A percentile compares a stretch with the other conserved stretches of the same genome.
Conservation (phyloP, 2,329 filamentous ascomycete genomes). For the Rosellinia necatrix region DNA sequence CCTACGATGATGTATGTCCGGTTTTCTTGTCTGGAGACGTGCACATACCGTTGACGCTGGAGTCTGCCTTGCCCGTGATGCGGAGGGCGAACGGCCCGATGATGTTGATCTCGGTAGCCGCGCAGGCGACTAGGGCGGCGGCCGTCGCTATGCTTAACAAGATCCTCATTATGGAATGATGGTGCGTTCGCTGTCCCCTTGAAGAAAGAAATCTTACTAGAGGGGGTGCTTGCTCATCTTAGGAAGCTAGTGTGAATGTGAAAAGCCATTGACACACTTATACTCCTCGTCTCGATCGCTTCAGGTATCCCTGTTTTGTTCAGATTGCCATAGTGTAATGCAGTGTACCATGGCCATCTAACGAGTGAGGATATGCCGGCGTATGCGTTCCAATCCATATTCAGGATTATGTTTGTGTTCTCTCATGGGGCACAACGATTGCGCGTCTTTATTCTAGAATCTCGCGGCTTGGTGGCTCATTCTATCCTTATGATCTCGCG, state of each 20-base stretch:
- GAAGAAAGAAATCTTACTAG: neutral
- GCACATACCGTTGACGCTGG: conserved; percentile 18
- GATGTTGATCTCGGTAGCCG: conserved; percentile 8
- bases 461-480: neutral
- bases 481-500: neutral
- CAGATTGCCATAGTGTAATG: neutral
- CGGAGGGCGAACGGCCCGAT: conserved; percentile 26
- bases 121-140: neutral
- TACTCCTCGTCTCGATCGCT: neutral
- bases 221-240: neutral
- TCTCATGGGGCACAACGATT: neutral
- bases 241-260: neutral
- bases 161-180: conserved; percentile 10
- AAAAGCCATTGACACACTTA: neutral
- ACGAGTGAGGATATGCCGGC: neutral
- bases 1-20: no score
- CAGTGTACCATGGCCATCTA: neutral
- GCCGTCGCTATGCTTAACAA: neutral
- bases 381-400: neutral
- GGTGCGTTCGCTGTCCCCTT: neutral
- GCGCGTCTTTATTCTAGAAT: neutral
- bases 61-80: conserved; percentile 17
- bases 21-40: no score
- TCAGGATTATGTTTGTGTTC: neutral
- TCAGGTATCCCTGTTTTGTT: neutral